Evolutionary conservation across 768 basidiomycete species (phyloP).

Genomic region (Piloderma croceum): DNA sequence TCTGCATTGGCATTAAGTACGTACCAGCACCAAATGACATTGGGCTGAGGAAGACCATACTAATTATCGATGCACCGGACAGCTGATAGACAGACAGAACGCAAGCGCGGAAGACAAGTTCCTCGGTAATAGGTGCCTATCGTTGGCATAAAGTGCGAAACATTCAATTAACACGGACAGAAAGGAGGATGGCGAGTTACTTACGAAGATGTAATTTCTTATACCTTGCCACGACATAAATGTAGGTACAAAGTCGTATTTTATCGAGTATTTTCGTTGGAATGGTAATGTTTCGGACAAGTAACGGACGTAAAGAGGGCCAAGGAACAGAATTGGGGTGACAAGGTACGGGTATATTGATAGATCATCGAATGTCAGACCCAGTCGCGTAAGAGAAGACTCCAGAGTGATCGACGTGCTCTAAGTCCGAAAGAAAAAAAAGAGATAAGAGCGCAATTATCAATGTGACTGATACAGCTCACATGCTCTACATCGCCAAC

Average conservation of each 20-base stretch:
- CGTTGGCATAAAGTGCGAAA: no score
- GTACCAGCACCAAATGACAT: constrained; percentile 83
- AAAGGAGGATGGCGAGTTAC: constrained; percentile 14
- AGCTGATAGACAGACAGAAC: constrained; percentile 71
- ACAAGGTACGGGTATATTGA: constrained; percentile 50
- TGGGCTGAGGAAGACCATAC: constrained; percentile 81
- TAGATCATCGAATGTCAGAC: no score
- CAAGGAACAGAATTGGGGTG: constrained; percentile 69
- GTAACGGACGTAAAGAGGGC: constrained; percentile 62
- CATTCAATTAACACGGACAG: no score
- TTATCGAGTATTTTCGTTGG: constrained; percentile 45
- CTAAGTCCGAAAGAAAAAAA: background rate
- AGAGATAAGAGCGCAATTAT: constrained; percentile 2
- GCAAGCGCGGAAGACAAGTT: constrained; percentile 85
- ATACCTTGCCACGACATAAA: constrained; percentile 53
- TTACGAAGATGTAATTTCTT: constrained; percentile 60
- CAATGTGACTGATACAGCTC: constrained; percentile 20
- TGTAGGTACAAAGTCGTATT: constrained; percentile 31
- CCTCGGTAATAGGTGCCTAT: constrained; percentile 89
- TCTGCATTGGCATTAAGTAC: no score
- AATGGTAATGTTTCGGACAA: constrained; percentile 47
- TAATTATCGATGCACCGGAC: constrained; percentile 38
- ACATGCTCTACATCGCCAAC: constrained; percentile 31
- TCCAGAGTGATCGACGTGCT: no score
- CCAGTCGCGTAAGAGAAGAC: no score